These are phyloP conservation scores for Collariella sp. DNA, from an alignment of 495 filamentous ascomycete genomes.

Conservation along the genomic window DNA sequence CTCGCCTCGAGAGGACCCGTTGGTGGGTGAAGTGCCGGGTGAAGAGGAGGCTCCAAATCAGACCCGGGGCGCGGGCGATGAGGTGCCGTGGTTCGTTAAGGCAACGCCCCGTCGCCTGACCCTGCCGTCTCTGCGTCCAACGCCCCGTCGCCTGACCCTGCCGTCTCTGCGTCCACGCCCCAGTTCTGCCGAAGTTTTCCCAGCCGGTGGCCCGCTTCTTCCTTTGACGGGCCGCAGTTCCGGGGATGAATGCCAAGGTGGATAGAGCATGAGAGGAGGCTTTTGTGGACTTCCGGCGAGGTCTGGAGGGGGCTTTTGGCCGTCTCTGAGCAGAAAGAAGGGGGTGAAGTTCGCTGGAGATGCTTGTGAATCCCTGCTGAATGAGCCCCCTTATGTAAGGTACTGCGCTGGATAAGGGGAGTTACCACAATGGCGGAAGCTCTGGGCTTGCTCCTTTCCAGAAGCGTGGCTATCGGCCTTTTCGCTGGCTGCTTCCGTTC, in stretches of 20 bases:
- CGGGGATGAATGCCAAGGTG: conserved; percentile 4
- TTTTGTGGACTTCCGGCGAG: neutral
- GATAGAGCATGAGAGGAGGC: neutral
- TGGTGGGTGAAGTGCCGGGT: neutral
- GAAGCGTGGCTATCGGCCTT: conserved; percentile 1
- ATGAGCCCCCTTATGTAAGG: conserved; percentile 2
- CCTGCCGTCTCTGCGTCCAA: neutral
- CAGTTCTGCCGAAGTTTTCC: conserved; percentile 14
- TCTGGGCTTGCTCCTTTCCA: neutral
- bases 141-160: conserved; percentile 1
- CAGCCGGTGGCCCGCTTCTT: conserved; percentile 4
- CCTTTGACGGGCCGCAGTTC: conserved; percentile 9
- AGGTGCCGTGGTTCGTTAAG: conserved; percentile 4
- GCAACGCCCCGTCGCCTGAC: conserved; percentile 4
- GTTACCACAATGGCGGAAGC: neutral
- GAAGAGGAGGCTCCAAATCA: conserved; percentile 8
- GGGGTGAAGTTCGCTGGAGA: neutral
- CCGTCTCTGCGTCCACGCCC: neutral
- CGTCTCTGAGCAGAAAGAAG: neutral
- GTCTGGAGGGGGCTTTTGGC: neutral
- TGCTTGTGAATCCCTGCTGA: neutral
- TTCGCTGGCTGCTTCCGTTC: neutral
- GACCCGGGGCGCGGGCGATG: conserved; percentile 15
- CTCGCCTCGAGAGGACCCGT: too few species aligned
- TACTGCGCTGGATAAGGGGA: neutral